Evolutionary conservation across 2,329 filamentous ascomycete species (phyloP).

Genomic region (Phialophora chinensis): DNA sequence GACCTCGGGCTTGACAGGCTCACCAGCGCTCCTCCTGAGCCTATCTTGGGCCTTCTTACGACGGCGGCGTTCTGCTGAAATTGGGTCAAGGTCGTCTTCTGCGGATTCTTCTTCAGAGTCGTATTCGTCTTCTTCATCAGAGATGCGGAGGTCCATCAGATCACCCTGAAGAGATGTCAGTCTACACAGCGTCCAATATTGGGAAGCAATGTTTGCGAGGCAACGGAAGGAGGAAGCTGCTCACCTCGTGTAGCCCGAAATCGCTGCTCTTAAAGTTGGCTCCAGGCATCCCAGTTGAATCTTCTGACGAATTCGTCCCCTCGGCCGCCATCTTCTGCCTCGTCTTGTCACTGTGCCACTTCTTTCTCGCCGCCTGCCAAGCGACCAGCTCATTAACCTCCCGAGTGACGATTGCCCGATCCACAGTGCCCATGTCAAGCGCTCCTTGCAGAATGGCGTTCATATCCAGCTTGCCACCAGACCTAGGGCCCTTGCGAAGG

Average conservation of each 20-base stretch:
- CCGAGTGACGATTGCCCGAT: constrained; percentile 72
- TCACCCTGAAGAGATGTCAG: constrained; percentile 60
- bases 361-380: constrained; percentile 95
- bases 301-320: constrained; percentile 50
- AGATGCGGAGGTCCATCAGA: constrained; percentile 82
- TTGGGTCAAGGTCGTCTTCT: constrained; percentile 83
- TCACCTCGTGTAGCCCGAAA: constrained; percentile 83
- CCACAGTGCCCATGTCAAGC: constrained; percentile 68
- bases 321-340: constrained; percentile 98
- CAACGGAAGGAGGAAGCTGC: constrained; percentile 25
- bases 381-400: constrained; percentile 87
- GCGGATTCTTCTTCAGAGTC: constrained; percentile 68
- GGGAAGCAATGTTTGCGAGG: neutral
- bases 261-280: constrained; percentile 75
- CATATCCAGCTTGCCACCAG: constrained; percentile 85
- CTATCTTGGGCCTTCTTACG: constrained; percentile 79
- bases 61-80: constrained; percentile 81
- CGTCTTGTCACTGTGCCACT: constrained; percentile 98
- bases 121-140: constrained; percentile 71
- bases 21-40: constrained; percentile 78
- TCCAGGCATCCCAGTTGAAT: constrained; percentile 60
- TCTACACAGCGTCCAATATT: neutral
- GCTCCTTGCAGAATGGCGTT: constrained; percentile 89
- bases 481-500: constrained; percentile 78
- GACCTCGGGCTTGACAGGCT: constrained; percentile 81